Conservation (phyloP, 805 yeast species). For the Yarrowia sp. region DNA sequence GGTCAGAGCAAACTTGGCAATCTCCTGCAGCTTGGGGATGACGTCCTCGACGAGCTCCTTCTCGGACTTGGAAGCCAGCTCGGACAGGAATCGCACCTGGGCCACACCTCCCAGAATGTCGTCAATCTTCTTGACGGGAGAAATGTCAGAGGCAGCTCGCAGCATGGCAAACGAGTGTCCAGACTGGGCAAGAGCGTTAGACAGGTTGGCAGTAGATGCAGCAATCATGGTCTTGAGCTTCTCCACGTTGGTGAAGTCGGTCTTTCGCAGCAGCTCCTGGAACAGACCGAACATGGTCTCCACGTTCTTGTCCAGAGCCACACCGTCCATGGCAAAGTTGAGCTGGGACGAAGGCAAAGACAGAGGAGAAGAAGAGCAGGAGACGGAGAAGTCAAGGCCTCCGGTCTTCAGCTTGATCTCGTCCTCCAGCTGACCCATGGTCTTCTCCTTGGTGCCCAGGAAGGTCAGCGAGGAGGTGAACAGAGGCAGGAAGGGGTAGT, state of each 20-base stretch:
- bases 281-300: conserved; percentile 61
- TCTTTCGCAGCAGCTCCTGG: conserved; percentile 62
- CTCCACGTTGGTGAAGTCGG: conserved; percentile 63
- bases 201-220: conserved; percentile 69
- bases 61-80: conserved; percentile 52
- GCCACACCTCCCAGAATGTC: conserved; percentile 72
- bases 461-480: conserved; percentile 78
- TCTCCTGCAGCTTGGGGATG: conserved; percentile 55
- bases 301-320: conserved; percentile 65
- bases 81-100: conserved; percentile 68
- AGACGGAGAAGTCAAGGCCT: conserved; percentile 65
- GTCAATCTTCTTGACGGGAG: conserved; percentile 56
- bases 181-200: conserved; percentile 75
- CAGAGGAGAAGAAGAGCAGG: conserved; percentile 54
- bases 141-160: conserved; percentile 59
- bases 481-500: conserved; percentile 69
- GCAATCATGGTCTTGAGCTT: conserved; percentile 73
- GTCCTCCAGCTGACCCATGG: conserved; percentile 81
- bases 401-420: conserved; percentile 81
- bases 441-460: conserved; percentile 71
- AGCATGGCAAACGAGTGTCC: conserved; percentile 84
- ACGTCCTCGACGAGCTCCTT: conserved; percentile 52
- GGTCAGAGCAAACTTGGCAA: conserved; percentile 33
- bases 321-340: conserved; percentile 60
- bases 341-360: conserved; percentile 47